Percentiles rank a stretch among this genome's conserved stretches.
Conservation (phyloP, 495 filamentous ascomycete genomes). For the Geoglossum glabrum region DNA sequence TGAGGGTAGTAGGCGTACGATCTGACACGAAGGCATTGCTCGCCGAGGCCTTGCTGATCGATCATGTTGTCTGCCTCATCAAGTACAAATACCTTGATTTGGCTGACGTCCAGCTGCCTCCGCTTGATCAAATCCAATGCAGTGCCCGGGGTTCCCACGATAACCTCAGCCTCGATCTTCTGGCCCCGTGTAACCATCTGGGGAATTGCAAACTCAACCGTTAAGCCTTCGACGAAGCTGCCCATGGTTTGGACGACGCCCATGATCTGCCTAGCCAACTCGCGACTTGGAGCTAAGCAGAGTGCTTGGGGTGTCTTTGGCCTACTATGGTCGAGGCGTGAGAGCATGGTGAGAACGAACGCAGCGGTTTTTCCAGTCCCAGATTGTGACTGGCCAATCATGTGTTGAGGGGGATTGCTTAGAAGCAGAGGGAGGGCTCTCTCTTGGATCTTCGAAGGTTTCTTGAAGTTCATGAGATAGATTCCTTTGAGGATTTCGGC, state of each 20-base stretch:
- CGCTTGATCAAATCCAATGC: conserved; percentile 67
- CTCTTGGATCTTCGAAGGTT: conserved; percentile 95
- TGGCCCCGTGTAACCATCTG: conserved; percentile 39
- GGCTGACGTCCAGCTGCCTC: conserved; percentile 38
- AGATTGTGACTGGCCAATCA: conserved; percentile 96
- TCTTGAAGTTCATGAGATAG: conserved; percentile 67
- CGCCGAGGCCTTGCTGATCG: conserved; percentile 82
- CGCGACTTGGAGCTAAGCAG: conserved; percentile 78
- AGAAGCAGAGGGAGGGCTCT: conserved; percentile 76
- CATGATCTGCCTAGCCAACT: conserved; percentile 86
- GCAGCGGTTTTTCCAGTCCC: conserved; percentile 97
- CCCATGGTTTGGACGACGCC: conserved; percentile 66
- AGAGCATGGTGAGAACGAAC: conserved; percentile 78
- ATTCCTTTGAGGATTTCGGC: conserved; percentile 39
- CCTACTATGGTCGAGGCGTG: conserved; percentile 51
- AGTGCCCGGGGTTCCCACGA: conserved; percentile 90
- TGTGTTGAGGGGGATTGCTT: conserved; percentile 60
- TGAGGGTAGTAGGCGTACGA: conserved; percentile 26
- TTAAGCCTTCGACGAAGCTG: conserved; percentile 50
- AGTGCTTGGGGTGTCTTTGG: conserved; percentile 63
- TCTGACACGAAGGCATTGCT: conserved; percentile 83
- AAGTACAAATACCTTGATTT: conserved; percentile 60
- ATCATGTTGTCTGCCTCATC: conserved; percentile 96
- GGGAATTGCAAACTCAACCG: conserved; percentile 62
- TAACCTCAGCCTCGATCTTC: conserved; percentile 46